phyloP scores from a whole-genome alignment of 192 early-diverging fungal species.

The Podila epicladia region DNA sequence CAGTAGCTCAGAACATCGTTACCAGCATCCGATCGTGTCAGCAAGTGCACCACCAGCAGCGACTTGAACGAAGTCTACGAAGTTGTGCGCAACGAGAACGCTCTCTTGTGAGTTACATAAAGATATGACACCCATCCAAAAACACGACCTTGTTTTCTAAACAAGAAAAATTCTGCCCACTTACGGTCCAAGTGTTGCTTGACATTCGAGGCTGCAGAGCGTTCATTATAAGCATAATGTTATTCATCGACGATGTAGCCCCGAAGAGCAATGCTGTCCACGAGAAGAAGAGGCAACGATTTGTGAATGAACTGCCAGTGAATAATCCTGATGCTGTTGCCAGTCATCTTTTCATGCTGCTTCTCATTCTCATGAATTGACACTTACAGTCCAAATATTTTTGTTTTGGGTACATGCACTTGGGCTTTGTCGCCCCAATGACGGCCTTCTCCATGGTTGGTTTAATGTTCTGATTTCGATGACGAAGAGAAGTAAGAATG shows the following conservation, averaged over 20 bases:
- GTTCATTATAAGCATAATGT: conserved; percentile 52
- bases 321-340: neutral
- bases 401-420: conserved; percentile 94
- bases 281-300: neutral
- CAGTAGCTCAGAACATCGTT: conserved; percentile 66
- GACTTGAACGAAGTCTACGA: conserved; percentile 78
- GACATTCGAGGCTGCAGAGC: conserved; percentile 43
- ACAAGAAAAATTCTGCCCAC: neutral
- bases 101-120: neutral
- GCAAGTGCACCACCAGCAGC: conserved; percentile 74
- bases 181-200: conserved; percentile 51
- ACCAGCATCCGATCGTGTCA: conserved; percentile 75
- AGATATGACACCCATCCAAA: neutral
- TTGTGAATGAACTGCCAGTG: neutral
- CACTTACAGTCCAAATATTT: conserved; percentile 86
- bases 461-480: conserved; percentile 1
- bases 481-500: neutral
- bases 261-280: conserved; percentile 41
- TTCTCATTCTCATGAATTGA: neutral
- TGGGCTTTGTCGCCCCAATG: conserved; percentile 83
- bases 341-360: neutral
- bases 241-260: conserved; percentile 42
- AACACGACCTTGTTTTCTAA: neutral
- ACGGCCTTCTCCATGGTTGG: conserved; percentile 63
- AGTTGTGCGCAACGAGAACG: neutral